Evolutionary conservation across 2,329 filamentous ascomycete species (phyloP).

Genomic region (Westerdykella ornata): DNA sequence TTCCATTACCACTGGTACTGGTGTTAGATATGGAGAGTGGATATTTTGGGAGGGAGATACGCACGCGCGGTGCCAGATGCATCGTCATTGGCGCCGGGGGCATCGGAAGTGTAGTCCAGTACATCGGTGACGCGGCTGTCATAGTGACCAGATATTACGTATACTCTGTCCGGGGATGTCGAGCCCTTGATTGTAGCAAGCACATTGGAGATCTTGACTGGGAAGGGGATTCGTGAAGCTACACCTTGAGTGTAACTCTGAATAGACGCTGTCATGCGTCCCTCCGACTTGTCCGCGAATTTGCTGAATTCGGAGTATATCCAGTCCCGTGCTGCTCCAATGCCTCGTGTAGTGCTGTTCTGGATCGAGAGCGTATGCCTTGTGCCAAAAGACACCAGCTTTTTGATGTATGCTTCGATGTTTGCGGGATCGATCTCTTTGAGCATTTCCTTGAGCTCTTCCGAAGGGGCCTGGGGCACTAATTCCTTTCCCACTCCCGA

Average conservation of each 20-base stretch:
- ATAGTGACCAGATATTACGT: conserved; percentile 52
- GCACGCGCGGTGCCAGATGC: conserved; percentile 48
- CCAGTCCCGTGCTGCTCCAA: conserved; percentile 54
- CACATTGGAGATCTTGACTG: conserved; percentile 50
- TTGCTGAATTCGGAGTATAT: conserved; percentile 46
- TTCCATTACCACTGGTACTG: conserved; percentile 44
- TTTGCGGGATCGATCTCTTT: conserved; percentile 38
- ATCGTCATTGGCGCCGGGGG: conserved; percentile 54
- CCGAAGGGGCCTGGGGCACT: conserved; percentile 38
- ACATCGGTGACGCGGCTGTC: conserved; percentile 49
- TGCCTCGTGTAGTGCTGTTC: conserved; percentile 47
- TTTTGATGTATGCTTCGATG: conserved; percentile 48
- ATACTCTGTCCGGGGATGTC: conserved; percentile 44
- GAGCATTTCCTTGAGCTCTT: conserved; percentile 38
- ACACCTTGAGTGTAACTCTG: conserved; percentile 48
- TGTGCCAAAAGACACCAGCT: conserved; percentile 52
- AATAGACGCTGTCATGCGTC: conserved; percentile 47
- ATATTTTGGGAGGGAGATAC: conserved; percentile 1
- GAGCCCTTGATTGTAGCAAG: conserved; percentile 45
- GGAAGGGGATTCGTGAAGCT: conserved; percentile 44
- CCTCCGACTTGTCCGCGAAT: conserved; percentile 46
- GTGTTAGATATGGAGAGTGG: conserved; percentile 5
- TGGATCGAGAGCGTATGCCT: conserved; percentile 51
- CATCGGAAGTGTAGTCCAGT: conserved; percentile 47
- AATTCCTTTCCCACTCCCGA: conserved; percentile 34